Base-by-base conservation (phyloP, 306 rosid species). In the Medicago arabica region DNA sequence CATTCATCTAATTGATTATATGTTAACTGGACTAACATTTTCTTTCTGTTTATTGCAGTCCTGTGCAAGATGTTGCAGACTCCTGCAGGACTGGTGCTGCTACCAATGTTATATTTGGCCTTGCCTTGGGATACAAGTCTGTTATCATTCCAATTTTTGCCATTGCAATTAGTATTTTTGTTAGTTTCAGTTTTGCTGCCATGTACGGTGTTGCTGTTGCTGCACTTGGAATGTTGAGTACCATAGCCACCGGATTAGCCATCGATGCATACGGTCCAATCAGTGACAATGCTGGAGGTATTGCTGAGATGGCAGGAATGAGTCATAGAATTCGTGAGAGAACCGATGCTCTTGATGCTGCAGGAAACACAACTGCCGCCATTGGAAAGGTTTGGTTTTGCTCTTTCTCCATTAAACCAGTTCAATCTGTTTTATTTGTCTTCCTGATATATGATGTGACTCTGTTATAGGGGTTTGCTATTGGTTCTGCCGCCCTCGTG, bases 271-370 rank as follows among this genome's bases (percentile, higher is more conserved):
- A 92, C 78, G 99, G 99, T 80, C 97, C 99, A 69, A 95, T 95
- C 83, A 90, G 99, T 83, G 97, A 95, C 88, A 95, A 95, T 69
- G 99, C 97, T 21, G 96, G 98, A 66, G 98, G 97, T 77, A 95
- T 95, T 83, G 98, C 98, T 71, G 97, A 95, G 88, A 95, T 95
- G 99, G 99, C 97, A 2, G 99, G 97, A 61, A 92, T 95, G 99
- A 90, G 97, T 79, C 97, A 92, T 87, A 85, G 91, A 76, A 92
- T 90, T 25, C 84, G 99, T 14, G 99, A 95, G 87, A 85, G 97
- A 82, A 95, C 97, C 2, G 99, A 95, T 86, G 98, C 98, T 39
- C 98, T 95, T 69, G 97, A 92, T 84, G 97, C 97, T 79, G 98
- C 98, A 0, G 97, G 97, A 86, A 95, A 95, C 88, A 95, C 98